Base-by-base conservation (phyloP, 805 yeast genomes). In the Candida xiaguanensis region DNA sequence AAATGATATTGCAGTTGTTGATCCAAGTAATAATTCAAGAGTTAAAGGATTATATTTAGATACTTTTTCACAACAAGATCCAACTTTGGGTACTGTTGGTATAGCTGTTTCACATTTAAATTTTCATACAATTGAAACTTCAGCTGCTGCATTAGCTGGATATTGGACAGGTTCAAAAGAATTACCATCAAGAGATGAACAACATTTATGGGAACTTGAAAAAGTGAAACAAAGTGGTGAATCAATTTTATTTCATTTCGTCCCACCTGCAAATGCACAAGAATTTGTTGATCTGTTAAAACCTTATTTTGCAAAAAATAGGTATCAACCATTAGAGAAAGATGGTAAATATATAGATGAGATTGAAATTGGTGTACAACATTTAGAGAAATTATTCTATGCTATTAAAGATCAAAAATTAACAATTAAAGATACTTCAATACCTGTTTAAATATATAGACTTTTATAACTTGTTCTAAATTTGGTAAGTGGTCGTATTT, bases 91-190 rank as follows among this genome's bases (percentile, higher is more conserved):
- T 1, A 49, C 62, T 3, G 60, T 61, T 16, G 75, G 77, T 0
- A 58, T 61, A 6, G 56, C 73, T 12, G 49, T 70, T 2, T 65
- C 76, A 1, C 67, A 72, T 2, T 49, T 73, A 18, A 65, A 69
- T 44, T 75, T 74, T 59, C 71, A 72, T 36, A 63, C 72, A 12
- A 71, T 75, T 46, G 82, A 77, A 48, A 60, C 72, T 2, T 57
- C 65, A 34, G 75, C 78, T 1, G 72, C 77, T n/a, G 78, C 80
- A 0, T 58, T 77, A 36, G 76, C 78, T 12, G 81, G 81, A n/a
- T 71, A 74, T 3, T 77, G 79, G 77, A 61, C 77, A 2, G 55
- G 55, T 5, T 58, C 58, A 20, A 56, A 52, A 18, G 11, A 45
- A 8, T 50, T 75, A 18, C 80, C 81, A 1, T 31, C 65, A 0